These are phyloP conservation scores for Coemansia sp. DNA, from an alignment of 192 early-diverging fungal genomes.

Conservation along the genomic window DNA sequence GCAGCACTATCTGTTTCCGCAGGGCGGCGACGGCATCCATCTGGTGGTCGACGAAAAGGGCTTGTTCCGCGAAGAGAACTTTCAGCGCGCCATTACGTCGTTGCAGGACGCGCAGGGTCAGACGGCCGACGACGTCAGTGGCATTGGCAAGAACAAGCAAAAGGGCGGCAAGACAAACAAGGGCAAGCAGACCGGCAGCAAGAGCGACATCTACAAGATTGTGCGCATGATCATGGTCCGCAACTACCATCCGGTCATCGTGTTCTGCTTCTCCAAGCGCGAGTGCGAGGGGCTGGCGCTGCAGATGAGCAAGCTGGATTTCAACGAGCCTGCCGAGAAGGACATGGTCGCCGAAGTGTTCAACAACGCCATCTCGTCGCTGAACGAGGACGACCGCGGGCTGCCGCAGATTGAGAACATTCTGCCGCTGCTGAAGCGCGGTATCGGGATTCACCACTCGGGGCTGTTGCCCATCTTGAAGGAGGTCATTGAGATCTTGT, in stretches of 20 bases:
- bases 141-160: conserved; percentile 48
- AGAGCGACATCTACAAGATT: conserved; percentile 88
- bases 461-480: conserved; percentile 94
- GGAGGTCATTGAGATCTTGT: conserved; percentile 95
- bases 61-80: conserved; percentile 92
- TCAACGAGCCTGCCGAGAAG: conserved; percentile 81
- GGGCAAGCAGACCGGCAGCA: conserved; percentile 55
- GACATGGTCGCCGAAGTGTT: conserved; percentile 81
- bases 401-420: conserved; percentile 92
- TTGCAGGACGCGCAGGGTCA: conserved; percentile 63
- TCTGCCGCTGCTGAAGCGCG: conserved; percentile 83
- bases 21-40: conserved; percentile 88
- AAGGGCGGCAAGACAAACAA: conserved; percentile 55
- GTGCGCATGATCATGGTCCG: conserved; percentile 93
- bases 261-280: conserved; percentile 91
- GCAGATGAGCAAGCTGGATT: conserved; percentile 88
- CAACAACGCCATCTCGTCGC: conserved; percentile 75
- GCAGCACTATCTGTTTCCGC: conserved; percentile 95
- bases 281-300: conserved; percentile 91
- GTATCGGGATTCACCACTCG: conserved; percentile 96
- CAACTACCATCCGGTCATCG: conserved; percentile 97
- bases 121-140: conserved; percentile 52
- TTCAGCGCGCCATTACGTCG: conserved; percentile 79
- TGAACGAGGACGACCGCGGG: conserved; percentile 84
- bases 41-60: conserved; percentile 95